phyloP scores from a whole-genome alignment of 192 early-diverging fungal species.

The Backusella morwellensis region DNA sequence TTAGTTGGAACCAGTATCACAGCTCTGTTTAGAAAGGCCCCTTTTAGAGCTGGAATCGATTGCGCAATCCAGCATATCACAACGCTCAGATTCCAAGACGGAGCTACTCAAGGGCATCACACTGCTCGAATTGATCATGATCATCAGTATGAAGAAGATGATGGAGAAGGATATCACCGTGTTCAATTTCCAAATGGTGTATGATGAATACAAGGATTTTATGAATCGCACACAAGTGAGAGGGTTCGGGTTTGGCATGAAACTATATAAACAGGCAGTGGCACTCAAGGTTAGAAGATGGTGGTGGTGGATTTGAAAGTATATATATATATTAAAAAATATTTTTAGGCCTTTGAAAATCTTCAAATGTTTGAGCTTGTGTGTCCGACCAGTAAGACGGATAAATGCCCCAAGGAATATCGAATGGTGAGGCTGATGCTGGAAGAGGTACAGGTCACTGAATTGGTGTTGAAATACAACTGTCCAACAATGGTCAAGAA shows the following conservation, averaged over 20 bases:
- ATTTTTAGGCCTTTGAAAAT: slow-evolving; percentile 78
- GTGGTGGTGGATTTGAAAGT: too few relatives aligned
- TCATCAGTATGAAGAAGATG: slow-evolving; percentile 77
- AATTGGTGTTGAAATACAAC: slow-evolving; percentile 59
- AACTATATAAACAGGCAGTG: slow-evolving; percentile 73
- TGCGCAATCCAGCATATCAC: slow-evolving; percentile 38
- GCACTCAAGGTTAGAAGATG: slow-evolving; percentile 68
- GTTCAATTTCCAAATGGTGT: slow-evolving; percentile 95
- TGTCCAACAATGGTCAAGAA: slow-evolving; percentile 60
- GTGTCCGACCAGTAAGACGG: slow-evolving; percentile 46
- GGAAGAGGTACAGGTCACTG: slow-evolving; percentile 64
- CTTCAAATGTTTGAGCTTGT: slow-evolving; percentile 69
- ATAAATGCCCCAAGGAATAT: slow-evolving; percentile 79
- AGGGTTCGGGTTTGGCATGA: slow-evolving; percentile 58
- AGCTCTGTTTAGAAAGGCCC: slow-evolving; percentile 30
- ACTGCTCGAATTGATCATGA: slow-evolving; percentile 73
- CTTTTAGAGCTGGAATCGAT: slow-evolving; percentile 38
- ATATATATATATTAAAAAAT: background rate
- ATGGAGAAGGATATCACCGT: slow-evolving; percentile 58
- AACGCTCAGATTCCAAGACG: slow-evolving; percentile 51
- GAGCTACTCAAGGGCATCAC: slow-evolving; percentile 66
- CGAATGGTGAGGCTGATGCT: slow-evolving; percentile 82
- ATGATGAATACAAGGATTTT: slow-evolving; percentile 88
- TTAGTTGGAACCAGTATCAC: slow-evolving; percentile 48
- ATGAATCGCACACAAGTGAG: slow-evolving; percentile 56